Base-by-base conservation (phyloP, 345 rosid species). In the Salix purpurea region DNA sequence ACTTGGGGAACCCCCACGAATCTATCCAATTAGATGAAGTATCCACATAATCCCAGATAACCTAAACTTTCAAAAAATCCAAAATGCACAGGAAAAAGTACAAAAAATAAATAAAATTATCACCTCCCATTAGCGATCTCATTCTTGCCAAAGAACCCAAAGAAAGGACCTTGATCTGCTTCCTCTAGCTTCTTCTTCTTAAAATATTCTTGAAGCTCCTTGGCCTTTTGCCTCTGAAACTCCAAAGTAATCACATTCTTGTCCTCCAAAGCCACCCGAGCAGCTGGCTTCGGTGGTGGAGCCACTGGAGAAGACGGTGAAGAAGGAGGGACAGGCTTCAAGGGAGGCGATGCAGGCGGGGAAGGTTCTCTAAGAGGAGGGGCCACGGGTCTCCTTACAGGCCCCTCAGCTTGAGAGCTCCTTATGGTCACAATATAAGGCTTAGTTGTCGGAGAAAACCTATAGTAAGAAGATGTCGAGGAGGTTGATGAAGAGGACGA, bases 81-180 rank as follows among this genome's bases (percentile, higher is more conserved):
- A 37, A 67, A 30, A 10, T 34, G 24, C 44, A 34, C 42, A 50
- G 54, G 30, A 5, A 54, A 32, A 52, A 10, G 3, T 24, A n/a
- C 32, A 72, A 40, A 34, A 6, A 10, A 3, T 1, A 61, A 3
- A 16, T 52, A 4, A n/a, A 14, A 12, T 65, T 26, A 46, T 73
- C 78, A 93, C 99, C 99, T 95, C 78, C 99, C 99, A 81, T 95
- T 93, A 61, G 92, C 61, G 82, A 93, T 91, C 86, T 95, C 99
- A 64, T 95, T 95, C 86, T 93, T 95, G 75, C 82, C 85, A 71
- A 90, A n/a, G 73, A 86, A 95, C 54, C 99, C 99, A 81, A 95
- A 90, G 84, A 91, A 91, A 39, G 99, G 99, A 24, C 97, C 99
- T 74, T 86, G 91, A 87, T 87, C 83, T 46, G 98, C 87, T 77